Conservation (phyloP, 164 flowering plant genomes). For the Litsea cubeba region DNA sequence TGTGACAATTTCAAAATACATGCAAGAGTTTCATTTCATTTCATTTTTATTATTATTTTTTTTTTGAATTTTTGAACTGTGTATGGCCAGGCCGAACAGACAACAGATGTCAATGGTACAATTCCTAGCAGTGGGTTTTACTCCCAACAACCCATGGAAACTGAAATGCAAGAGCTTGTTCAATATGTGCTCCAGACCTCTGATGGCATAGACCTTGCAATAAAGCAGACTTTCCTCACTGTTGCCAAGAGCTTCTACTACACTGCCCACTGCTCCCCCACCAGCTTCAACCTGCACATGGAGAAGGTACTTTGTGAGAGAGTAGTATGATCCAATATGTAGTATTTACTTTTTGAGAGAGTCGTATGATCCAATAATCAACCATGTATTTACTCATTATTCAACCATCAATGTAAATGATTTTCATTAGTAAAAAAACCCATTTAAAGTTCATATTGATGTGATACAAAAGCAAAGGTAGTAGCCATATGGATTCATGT, state of each 20-base stretch:
- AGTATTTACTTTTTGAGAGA: slow-evolving; percentile 23
- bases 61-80: not conserved
- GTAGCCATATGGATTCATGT: not conserved
- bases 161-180: slow-evolving; percentile 60
- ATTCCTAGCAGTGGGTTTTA: not conserved
- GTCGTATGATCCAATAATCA: slow-evolving; percentile 25
- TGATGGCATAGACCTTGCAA: slow-evolving; percentile 26
- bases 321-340: slow-evolving; percentile 28
- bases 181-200: slow-evolving; percentile 40
- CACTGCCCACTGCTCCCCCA: slow-evolving; percentile 38
- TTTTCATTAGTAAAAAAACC: not conserved
- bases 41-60: not conserved
- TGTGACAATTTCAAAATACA: not conserved
- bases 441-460: not conserved
- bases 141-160: slow-evolving; percentile 26
- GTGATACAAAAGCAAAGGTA: not conserved
- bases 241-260: slow-evolving; percentile 67
- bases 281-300: slow-evolving; percentile 45
- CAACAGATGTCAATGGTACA: not conserved
- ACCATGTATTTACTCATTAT: not conserved
- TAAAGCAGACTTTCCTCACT: slow-evolving; percentile 48
- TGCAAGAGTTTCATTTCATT: too few species aligned
- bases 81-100: not conserved
- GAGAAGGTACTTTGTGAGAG: slow-evolving; percentile 63
- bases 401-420: not conserved